phyloP scores from a whole-genome alignment of 2,329 filamentous ascomycete genomes.

The Dichotomopilus funicola region DNA sequence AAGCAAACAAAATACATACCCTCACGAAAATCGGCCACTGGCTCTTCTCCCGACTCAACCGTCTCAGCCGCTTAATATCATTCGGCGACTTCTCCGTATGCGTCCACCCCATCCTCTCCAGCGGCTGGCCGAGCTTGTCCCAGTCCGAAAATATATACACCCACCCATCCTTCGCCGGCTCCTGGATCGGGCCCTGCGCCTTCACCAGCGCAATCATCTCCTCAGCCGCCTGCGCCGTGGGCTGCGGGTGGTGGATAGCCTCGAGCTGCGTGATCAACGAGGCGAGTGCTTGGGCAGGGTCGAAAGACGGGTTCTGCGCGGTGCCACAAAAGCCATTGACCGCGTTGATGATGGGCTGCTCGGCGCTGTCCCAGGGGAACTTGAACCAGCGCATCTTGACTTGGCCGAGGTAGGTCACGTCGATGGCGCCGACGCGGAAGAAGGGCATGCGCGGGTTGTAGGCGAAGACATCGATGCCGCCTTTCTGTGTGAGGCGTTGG shows the following conservation, averaged over 20 bases:
- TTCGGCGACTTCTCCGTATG: not conserved
- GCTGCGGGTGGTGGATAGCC: slow-evolving; percentile 1
- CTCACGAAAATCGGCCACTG: not conserved
- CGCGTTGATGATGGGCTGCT: not conserved
- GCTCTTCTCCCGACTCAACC: not conserved
- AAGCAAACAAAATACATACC: slow-evolving; percentile 3
- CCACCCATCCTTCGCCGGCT: not conserved
- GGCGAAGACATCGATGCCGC: not conserved
- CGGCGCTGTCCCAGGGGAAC: slow-evolving; percentile 6
- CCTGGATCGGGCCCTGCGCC: not conserved
- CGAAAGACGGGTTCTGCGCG: not conserved
- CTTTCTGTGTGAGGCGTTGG: slow-evolving; percentile 5
- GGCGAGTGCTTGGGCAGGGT: not conserved
- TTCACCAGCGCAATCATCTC: not conserved
- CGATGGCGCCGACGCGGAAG: slow-evolving; percentile 6
- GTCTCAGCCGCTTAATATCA: slow-evolving; percentile 7
- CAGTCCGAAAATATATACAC: slow-evolving; percentile 2
- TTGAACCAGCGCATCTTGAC: slow-evolving; percentile 4
- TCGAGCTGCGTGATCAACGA: not conserved
- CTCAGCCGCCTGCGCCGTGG: not conserved
- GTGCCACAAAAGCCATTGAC: not conserved
- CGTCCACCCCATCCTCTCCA: not conserved
- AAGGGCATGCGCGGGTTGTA: not conserved
- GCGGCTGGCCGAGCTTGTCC: not conserved
- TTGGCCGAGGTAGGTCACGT: slow-evolving; percentile 3